Evolutionary conservation across 2,329 filamentous ascomycete species (phyloP).

Genomic region (Sporothrix dimorphospora): DNA sequence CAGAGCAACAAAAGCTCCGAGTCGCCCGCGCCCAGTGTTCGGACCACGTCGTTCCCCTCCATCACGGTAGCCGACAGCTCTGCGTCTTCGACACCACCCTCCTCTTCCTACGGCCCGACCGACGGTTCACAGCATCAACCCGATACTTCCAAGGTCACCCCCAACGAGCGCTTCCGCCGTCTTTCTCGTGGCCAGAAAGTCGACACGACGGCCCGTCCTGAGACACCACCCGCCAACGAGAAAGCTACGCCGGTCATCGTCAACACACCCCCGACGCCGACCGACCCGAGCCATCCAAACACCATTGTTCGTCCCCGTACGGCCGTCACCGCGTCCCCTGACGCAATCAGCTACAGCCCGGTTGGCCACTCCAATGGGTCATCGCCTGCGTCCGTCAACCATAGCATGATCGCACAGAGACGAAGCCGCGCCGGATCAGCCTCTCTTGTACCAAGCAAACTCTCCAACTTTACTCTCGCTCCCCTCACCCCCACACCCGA

Average conservation of each 20-base stretch:
- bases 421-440: slow-evolving; percentile 57
- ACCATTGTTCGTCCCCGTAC: slow-evolving; percentile 7
- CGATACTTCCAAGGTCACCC: slow-evolving; percentile 30
- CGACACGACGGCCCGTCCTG: slow-evolving; percentile 44
- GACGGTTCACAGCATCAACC: not conserved
- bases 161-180: slow-evolving; percentile 37
- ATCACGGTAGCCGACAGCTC: slow-evolving; percentile 26
- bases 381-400: slow-evolving; percentile 49
- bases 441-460: slow-evolving; percentile 75
- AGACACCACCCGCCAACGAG: slow-evolving; percentile 53
- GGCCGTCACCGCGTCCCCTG: slow-evolving; percentile 22
- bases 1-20: slow-evolving; percentile 27
- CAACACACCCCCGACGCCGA: slow-evolving; percentile 68
- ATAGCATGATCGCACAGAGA: slow-evolving; percentile 73
- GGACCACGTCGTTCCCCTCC: slow-evolving; percentile 26
- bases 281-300: slow-evolving; percentile 45
- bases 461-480: slow-evolving; percentile 73
- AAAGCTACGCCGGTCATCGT: slow-evolving; percentile 59
- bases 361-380: slow-evolving; percentile 56
- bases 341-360: slow-evolving; percentile 30
- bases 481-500: slow-evolving; percentile 80
- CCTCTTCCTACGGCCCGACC: not conserved
- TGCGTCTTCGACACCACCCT: not conserved
- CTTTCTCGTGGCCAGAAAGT: slow-evolving; percentile 40
- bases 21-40: slow-evolving; percentile 4